Percentiles rank a stretch among this genome's conserved stretches.
These are phyloP conservation scores for Ophiostoma pallidulum DNA, from an alignment of 2,329 filamentous ascomycete species.

Conservation along the genomic window DNA sequence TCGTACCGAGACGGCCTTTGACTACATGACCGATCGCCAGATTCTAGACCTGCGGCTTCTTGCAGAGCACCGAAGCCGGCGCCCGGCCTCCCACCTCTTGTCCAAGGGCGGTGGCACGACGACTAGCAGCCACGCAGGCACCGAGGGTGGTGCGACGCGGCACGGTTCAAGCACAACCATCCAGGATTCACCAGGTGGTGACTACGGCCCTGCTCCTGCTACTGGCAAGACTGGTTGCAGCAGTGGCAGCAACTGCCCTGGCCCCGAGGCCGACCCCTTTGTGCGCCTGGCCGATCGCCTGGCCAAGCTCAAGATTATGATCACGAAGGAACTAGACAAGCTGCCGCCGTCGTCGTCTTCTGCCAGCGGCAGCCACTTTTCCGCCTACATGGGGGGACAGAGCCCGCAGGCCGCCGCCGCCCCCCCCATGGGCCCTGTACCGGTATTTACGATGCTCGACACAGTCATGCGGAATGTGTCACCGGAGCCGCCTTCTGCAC, in stretches of 20 bases:
- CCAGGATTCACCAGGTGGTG: no score
- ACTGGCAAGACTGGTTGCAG: no score
- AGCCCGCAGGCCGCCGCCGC: neutral
- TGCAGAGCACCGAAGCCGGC: constrained; percentile 18
- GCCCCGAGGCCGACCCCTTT: constrained; percentile 11
- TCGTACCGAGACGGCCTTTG: constrained; percentile 28
- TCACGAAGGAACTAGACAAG: constrained; percentile 13
- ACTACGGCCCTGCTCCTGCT: no score
- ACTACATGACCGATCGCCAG: constrained; percentile 23
- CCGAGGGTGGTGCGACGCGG: no score
- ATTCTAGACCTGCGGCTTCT: constrained; percentile 23
- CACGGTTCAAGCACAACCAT: no score
- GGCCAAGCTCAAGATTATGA: constrained; percentile 13
- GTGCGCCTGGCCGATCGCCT: constrained; percentile 16
- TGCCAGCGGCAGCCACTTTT: neutral
- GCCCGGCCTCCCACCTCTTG: neutral
- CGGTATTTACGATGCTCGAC: neutral
- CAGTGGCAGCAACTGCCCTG: neutral
- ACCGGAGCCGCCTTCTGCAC: no score
- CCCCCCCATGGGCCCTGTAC: neutral
- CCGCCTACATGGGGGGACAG: neutral
- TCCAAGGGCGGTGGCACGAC: no score
- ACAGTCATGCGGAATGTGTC: neutral
- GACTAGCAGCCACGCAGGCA: no score
- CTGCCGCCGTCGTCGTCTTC: constrained; percentile 1